Conservation (phyloP, 139 green algal genomes). For the Coccomyxa sp. region DNA sequence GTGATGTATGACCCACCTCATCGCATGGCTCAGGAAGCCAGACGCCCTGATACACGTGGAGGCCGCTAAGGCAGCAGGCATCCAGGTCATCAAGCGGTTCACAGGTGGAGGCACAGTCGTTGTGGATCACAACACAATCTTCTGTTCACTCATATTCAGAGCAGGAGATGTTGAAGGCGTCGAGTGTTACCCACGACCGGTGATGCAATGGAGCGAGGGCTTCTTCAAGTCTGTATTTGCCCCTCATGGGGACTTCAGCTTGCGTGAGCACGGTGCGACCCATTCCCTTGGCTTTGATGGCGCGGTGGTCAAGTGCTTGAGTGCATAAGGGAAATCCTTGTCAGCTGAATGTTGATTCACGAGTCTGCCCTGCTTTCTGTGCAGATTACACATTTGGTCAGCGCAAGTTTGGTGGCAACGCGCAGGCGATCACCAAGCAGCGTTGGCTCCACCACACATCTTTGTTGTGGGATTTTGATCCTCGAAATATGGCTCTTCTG, state of each 20-base stretch:
- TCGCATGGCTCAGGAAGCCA: slow-evolving; percentile 53
- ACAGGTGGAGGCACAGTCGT: slow-evolving; percentile 96
- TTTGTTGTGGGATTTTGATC: slow-evolving; percentile 90
- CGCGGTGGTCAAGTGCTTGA: background rate
- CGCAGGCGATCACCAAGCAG: slow-evolving; percentile 88
- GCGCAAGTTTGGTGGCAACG: slow-evolving; percentile 96
- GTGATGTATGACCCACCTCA: background rate
- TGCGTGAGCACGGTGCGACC: slow-evolving; percentile 73
- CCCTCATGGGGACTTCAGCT: slow-evolving; percentile 46
- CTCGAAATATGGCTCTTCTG: slow-evolving; percentile 70
- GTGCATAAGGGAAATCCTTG: background rate
- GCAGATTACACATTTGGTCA: slow-evolving; percentile 86
- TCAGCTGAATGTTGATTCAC: background rate
- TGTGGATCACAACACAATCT: slow-evolving; percentile 80
- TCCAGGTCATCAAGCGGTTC: slow-evolving; percentile 83
- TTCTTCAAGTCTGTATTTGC: slow-evolving; percentile 75
- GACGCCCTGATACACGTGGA: slow-evolving; percentile 67
- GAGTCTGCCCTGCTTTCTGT: background rate
- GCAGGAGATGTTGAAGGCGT: slow-evolving; percentile 46
- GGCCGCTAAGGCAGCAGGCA: slow-evolving; percentile 26
- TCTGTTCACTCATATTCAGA: slow-evolving; percentile 40
- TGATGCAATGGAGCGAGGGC: slow-evolving; percentile 89
- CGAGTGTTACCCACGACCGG: slow-evolving; percentile 67
- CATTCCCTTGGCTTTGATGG: background rate
- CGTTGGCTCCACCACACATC: slow-evolving; percentile 97